A percentile compares a stretch with the other conserved stretches of the same genome.
Conservation (phyloP, 2,329 filamentous ascomycete species). For the Sporothrix sp. region DNA sequence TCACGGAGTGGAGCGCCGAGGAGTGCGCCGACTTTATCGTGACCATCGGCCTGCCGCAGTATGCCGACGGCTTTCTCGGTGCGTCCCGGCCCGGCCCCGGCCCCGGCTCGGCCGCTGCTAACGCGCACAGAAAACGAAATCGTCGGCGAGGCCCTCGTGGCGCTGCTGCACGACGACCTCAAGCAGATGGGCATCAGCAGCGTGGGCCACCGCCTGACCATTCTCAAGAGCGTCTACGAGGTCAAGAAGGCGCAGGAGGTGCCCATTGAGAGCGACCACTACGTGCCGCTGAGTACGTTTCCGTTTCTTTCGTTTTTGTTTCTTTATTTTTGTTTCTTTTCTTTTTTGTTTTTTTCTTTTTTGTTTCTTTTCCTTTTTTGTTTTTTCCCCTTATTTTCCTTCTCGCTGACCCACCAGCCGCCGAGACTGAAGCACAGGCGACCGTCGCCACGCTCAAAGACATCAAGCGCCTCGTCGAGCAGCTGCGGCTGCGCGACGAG, state of each 20-base stretch:
- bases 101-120: too few relatives aligned
- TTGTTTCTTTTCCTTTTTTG: neutral
- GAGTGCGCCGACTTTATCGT: slow-evolving; percentile 86
- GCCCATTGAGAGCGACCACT: slow-evolving; percentile 84
- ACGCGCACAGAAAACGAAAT: slow-evolving; percentile 83
- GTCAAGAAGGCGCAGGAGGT: slow-evolving; percentile 91
- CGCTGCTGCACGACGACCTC: slow-evolving; percentile 81
- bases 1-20: slow-evolving; percentile 72
- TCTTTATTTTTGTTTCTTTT: neutral
- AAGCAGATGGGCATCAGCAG: slow-evolving; percentile 91
- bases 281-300: slow-evolving; percentile 76
- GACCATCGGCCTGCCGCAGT: slow-evolving; percentile 70
- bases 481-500: slow-evolving; percentile 82
- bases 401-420: slow-evolving; percentile 47
- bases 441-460: slow-evolving; percentile 86
- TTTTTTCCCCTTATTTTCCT: neutral
- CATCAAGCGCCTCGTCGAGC: slow-evolving; percentile 81
- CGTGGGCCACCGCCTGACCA: slow-evolving; percentile 87
- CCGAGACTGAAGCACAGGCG: slow-evolving; percentile 78
- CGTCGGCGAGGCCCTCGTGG: slow-evolving; percentile 80
- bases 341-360: neutral
- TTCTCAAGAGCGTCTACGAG: slow-evolving; percentile 93
- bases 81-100: slow-evolving; percentile 22
- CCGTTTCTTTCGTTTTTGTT: too few relatives aligned
- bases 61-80: slow-evolving; percentile 77